Base-by-base conservation (phyloP, 164 flowering plant genomes). In the Houttuynia cordata region DNA sequence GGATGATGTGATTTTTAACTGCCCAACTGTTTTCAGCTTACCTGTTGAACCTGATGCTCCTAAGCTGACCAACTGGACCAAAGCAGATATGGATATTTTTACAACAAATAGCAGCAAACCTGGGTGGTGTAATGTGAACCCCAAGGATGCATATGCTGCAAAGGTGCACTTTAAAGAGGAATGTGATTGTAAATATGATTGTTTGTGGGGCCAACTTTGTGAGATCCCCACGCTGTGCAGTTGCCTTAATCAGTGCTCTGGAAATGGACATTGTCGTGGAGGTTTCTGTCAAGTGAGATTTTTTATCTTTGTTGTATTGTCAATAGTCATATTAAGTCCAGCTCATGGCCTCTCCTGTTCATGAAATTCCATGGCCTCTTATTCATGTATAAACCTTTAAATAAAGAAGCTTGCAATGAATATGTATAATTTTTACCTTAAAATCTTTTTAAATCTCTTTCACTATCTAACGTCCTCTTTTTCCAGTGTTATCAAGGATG, bases 101-200 rank as follows among this genome's bases (percentile, higher is more conserved):
- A 84, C 96, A 50, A 84, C 82, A 42, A 86, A 93, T 69, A 60
- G 54, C 65, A 93, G 89, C 75, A 73, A 72, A 62, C 76, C 67
- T 24, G 99, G 98, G 24, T 93, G 99, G 99, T 93, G 97, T 72
- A 90, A 93, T 80, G 94, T 93, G 62, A 92, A 90, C 41, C 99
- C 97, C 24, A 60, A 57, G 40, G 91, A 90, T 60, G 97, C 80
- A 21, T 87, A 93, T 76, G 80, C 77, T 71, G 60, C 63, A 19
- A 83, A 78, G 70, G 85, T 75, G 52, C 58, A 66, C 30, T 79
- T 79, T 63, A 93, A 93, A 74, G 83, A 83, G 69, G 94, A 86
- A 70, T 93, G 99, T 74, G 89, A 93, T 66, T 93, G 99, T 74
- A 88, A 86, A 76, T 93, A 93, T 78, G 99, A 93, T 76, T 71